phyloP scores from a whole-genome alignment of 2,329 filamentous ascomycete species.

The Clathrospora elynae region DNA sequence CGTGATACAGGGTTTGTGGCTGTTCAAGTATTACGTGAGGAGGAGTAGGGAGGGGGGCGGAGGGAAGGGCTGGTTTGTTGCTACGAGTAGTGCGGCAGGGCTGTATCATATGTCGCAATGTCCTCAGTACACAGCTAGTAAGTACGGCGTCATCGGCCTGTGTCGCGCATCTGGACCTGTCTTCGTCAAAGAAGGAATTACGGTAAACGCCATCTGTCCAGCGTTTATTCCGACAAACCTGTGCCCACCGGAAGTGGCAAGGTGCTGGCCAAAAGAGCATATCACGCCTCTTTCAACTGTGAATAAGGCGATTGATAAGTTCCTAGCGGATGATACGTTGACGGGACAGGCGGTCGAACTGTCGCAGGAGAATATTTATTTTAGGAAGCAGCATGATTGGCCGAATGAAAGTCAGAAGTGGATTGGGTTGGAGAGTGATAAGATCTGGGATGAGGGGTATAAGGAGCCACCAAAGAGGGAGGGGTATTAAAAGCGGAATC shows the following conservation, averaged over 20 bases:
- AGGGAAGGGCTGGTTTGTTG: constrained; percentile 46
- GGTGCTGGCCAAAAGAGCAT: constrained; percentile 47
- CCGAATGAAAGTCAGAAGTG: constrained; percentile 50
- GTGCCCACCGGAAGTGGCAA: constrained; percentile 46
- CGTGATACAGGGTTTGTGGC: constrained; percentile 51
- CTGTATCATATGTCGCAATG: constrained; percentile 44
- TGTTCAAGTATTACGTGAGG: constrained; percentile 51
- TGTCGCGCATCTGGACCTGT: constrained; percentile 43
- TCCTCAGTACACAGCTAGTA: constrained; percentile 52
- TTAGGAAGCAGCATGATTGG: constrained; percentile 48
- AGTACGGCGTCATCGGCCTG: constrained; percentile 52
- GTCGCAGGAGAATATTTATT: constrained; percentile 49
- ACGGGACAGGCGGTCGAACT: constrained; percentile 52
- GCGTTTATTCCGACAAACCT: constrained; percentile 49
- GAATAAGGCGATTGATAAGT: constrained; percentile 48
- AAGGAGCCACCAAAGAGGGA: constrained; percentile 29
- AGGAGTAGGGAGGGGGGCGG: constrained; percentile 46
- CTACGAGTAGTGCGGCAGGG: constrained; percentile 48
- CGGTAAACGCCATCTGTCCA: constrained; percentile 51
- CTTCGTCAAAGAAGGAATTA: constrained; percentile 44
- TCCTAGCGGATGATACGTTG: constrained; percentile 42
- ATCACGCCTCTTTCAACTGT: constrained; percentile 51
- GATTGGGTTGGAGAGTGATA: constrained; percentile 38
- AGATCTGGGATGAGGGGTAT: constrained; percentile 44
- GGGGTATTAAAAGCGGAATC: constrained; percentile 27